Evolutionary conservation across 2,329 filamentous ascomycete species (phyloP).

Genomic region (Monilinia polystroma): DNA sequence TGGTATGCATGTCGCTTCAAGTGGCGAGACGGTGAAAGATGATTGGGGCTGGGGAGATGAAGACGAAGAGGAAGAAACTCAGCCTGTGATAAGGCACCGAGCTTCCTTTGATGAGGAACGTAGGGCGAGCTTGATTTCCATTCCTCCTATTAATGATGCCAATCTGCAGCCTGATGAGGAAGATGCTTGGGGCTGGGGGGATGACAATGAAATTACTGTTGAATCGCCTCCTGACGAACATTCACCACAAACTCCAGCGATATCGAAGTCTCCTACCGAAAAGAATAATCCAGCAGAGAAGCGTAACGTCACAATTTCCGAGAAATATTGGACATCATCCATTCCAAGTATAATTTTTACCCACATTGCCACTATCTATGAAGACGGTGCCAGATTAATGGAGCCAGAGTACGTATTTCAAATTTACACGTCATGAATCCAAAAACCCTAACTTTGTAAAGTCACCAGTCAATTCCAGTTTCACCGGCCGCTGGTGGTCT

Average conservation of each 20-base stretch:
- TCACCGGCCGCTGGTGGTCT: constrained; percentile 66
- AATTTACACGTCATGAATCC: neutral
- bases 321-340: constrained; percentile 85
- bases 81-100: constrained; percentile 30
- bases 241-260: neutral
- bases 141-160: constrained; percentile 29
- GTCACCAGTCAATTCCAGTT: constrained; percentile 54
- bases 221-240: constrained; percentile 36
- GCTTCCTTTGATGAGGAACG: constrained; percentile 32
- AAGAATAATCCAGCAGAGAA: constrained; percentile 21
- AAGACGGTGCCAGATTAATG: constrained; percentile 62
- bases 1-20: constrained; percentile 62
- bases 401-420: constrained; percentile 45
- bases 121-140: constrained; percentile 15
- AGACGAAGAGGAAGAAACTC: constrained; percentile 50
- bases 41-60: constrained; percentile 75
- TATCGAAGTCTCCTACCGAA: neutral
- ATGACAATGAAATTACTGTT: constrained; percentile 53
- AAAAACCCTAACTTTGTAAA: constrained; percentile 30
- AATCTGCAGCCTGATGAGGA: constrained; percentile 41
- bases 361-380: constrained; percentile 58
- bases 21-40: constrained; percentile 51
- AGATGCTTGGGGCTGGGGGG: constrained; percentile 79
- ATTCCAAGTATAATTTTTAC: constrained; percentile 77
- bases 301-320: constrained; percentile 70